A percentile compares a stretch with the other conserved stretches of the same genome.
phyloP scores from a whole-genome alignment of 2,329 filamentous ascomycete genomes.

The Sarocladiaceae sp. region DNA sequence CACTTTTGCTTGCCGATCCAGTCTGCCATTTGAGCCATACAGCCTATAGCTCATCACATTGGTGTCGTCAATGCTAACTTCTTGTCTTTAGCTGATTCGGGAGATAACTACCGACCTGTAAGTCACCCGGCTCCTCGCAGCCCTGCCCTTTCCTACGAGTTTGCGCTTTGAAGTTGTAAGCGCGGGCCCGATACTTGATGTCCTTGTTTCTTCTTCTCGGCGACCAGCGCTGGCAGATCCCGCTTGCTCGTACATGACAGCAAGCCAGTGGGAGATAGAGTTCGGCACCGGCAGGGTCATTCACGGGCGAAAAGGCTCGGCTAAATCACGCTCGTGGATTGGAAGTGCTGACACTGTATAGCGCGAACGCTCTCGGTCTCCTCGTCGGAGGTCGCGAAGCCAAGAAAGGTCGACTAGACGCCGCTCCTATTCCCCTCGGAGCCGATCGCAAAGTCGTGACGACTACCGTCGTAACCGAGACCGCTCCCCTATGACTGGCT shows the following conservation, averaged over 20 bases:
- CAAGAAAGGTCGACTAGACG: conserved; percentile 62
- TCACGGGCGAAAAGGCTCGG: too few species aligned
- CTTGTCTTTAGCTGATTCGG: conserved; percentile 49
- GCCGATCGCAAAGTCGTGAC: conserved; percentile 70
- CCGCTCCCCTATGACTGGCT: conserved; percentile 81
- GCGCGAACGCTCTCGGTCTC: conserved; percentile 81
- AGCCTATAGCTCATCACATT: conserved; percentile 15
- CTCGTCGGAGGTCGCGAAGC: conserved; percentile 80
- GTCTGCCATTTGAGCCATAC: background rate
- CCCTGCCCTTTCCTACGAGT: too few species aligned
- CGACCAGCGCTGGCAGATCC: too few species aligned
- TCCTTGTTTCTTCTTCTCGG: too few species aligned
- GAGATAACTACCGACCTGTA: conserved; percentile 59
- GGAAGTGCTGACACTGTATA: conserved; percentile 39
- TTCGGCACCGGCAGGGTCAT: too few species aligned
- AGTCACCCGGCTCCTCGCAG: too few species aligned
- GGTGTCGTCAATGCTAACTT: conserved; percentile 41
- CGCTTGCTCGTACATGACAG: too few species aligned
- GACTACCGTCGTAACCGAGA: conserved; percentile 70
- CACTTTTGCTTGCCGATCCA: too few species aligned
- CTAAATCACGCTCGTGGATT: background rate
- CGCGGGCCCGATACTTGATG: too few species aligned
- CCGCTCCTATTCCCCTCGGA: conserved; percentile 75
- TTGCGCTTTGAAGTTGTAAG: too few species aligned
- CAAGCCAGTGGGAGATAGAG: too few species aligned